Base-by-base conservation (phyloP, 1,139 yeast genomes). In the Pichia sp. region DNA sequence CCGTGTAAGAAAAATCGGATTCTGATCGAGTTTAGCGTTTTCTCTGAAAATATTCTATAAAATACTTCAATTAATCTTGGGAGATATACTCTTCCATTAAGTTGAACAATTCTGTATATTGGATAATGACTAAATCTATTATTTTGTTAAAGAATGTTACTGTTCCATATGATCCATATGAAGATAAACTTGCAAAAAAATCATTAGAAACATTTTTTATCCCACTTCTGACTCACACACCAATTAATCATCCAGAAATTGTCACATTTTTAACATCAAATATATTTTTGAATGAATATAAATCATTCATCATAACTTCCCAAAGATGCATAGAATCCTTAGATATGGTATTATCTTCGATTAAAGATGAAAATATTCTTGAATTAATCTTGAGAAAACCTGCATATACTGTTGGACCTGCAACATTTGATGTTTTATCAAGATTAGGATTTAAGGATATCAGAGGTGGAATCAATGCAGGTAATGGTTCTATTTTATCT, bases 391-490 rank as follows among this genome's bases (percentile, higher is more conserved):
- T 76, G 13, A 47, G 56, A 1, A 80, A 79, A 57, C 75, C 82
- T 0, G 83, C 83, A 0, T 92, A 82, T 59, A 88, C 97, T 0
- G 97, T 92, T 7, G 97, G 97, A 0, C 96, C 96, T 0, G 92
- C 96, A 0, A 90, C 97, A 0, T 76, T 74, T 24, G 69, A 70
- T 22, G 79, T 84, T n/a, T 66, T 90, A 18, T 55, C 62, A 4
- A 68, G 71, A 7, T 67, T 80, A 29, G 96, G 96, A 1, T 90
- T 89, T 60, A 60, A 52, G 1, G 74, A 80, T 53, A 76, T 92
- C 0, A 67, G 79, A 51, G 97, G 97, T 3, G 95, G 90, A 0
- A 64, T 62, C 1, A 67, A 77, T 11, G 88, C 96, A 1, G 97
- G 97, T 0, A 89, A 88, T 62, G 97, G 97, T 0, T 67, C 74